These are phyloP conservation scores for Rhizoctonia solani DNA, from an alignment of 1,284 basidiomycete genomes.

Conservation along the genomic window DNA sequence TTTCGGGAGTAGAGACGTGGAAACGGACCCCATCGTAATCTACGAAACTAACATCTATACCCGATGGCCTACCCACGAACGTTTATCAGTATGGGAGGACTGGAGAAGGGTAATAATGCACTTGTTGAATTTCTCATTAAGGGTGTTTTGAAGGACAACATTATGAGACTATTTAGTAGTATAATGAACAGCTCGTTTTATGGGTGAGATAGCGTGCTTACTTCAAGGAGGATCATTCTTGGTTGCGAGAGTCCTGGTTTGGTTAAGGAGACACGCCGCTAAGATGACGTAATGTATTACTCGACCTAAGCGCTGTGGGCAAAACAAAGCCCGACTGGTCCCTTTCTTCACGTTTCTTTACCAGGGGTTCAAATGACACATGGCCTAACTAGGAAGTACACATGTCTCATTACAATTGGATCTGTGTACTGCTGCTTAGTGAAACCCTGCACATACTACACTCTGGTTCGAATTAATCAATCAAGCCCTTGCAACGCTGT, in stretches of 20 bases:
- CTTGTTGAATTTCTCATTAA: slow-evolving; percentile 90
- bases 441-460: too few relatives aligned
- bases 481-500: too few relatives aligned
- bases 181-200: background rate
- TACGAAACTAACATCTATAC: slow-evolving; percentile 93
- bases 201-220: background rate
- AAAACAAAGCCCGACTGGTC: too few relatives aligned
- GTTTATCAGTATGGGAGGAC: slow-evolving; percentile 12
- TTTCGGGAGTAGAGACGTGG: slow-evolving; percentile 84
- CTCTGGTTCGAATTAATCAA: too few relatives aligned
- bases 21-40: slow-evolving; percentile 98
- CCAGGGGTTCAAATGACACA: background rate
- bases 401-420: too few relatives aligned
- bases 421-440: too few relatives aligned
- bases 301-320: background rate
- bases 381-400: too few relatives aligned
- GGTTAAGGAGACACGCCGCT: background rate
- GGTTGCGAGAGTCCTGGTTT: background rate
- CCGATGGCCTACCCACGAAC: slow-evolving; percentile 66
- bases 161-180: slow-evolving; percentile 71
- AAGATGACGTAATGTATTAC: background rate
- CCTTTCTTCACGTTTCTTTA: background rate
- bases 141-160: slow-evolving; percentile 89
- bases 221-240: background rate
- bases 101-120: slow-evolving; percentile 50